Base-by-base conservation (phyloP, 2,329 filamentous ascomycete species). In the Zymoseptoria tritici region DNA sequence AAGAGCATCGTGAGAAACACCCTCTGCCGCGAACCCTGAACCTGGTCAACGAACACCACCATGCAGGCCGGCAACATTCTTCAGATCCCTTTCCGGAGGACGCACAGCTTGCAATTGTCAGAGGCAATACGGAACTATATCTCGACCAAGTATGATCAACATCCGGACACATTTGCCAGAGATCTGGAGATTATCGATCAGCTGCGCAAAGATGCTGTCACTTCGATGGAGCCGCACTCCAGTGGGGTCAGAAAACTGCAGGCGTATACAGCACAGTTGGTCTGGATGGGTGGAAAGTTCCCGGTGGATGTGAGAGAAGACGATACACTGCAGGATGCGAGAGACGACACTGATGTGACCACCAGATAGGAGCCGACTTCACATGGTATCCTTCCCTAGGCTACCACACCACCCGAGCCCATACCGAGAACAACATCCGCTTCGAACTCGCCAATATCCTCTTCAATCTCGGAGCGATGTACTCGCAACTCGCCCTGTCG, bases 121-220 rank as follows among this genome's bases (percentile, higher is more conserved):
- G 81, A 85, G 62, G 89, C 91, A 55, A 91, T 99, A 73, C 91
- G 90, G 65, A 87, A 94, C 73, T 97, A 99, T 79, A 97, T 99
- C 71, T 96, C 91, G 62, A 88, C 85, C 75, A 97, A 97, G 81
- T 97, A 97, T 87, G 93, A 97, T 76, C 94, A 99, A 74, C 93
- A 96, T 73, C 93, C 94, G 36, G 91, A 97, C 75, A 96, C 96
- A 88, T 99, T 99, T 76, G 85, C 85, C 64, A 83, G 90, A 64
- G 94, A 99, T 77, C 85, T 96, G 60, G 86, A 92, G 71, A 83
- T 88, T 65, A 91, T 99, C 70, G 91, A 97, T 72, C 80, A 84
- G 54, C 79, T 97, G 60, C 87, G 94, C 4, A 83, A 84, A 63
- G 90, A 95, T 73, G 94, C 94, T n/a, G 81, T 96, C 58, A 90